Conservation (phyloP, 2,329 filamentous ascomycete genomes). For the Aspergillus aculeatus region DNA sequence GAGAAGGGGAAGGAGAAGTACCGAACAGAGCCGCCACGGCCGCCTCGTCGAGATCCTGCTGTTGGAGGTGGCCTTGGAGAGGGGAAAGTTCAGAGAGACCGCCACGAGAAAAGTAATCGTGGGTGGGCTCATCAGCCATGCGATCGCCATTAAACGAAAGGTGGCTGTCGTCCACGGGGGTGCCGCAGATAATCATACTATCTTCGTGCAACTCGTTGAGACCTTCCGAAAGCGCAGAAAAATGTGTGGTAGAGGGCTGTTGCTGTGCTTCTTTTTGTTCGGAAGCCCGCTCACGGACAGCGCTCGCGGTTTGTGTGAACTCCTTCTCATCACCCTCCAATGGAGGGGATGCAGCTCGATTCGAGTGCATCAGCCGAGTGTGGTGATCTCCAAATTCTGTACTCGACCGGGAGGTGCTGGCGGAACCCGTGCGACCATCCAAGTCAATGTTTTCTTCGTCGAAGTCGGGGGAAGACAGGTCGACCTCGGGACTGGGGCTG, state of each 20-base stretch:
- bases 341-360: constrained; percentile 78
- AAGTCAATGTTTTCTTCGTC: constrained; percentile 65
- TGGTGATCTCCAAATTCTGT: constrained; percentile 58
- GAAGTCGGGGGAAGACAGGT: constrained; percentile 82
- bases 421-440: constrained; percentile 59
- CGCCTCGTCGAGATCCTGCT: constrained; percentile 34
- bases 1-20: constrained; percentile 44
- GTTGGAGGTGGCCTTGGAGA: constrained; percentile 18
- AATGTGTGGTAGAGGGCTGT: constrained; percentile 28
- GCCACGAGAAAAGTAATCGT: constrained; percentile 38
- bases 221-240: constrained; percentile 43
- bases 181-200: constrained; percentile 28
- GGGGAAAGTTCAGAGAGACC: constrained; percentile 22
- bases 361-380: constrained; percentile 60
- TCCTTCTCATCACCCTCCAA: constrained; percentile 94
- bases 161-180: constrained; percentile 33
- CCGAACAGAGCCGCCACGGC: constrained; percentile 39
- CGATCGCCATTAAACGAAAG: constrained; percentile 31
- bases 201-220: constrained; percentile 39
- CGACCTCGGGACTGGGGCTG: constrained; percentile 89
- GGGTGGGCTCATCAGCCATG: constrained; percentile 33
- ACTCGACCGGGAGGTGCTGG: constrained; percentile 48
- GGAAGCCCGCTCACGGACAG: constrained; percentile 62
- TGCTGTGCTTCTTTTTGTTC: constrained; percentile 35
- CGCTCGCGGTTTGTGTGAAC: constrained; percentile 92